Evolutionary conservation across 495 filamentous ascomycete genomes (phyloP).

Genomic region (Acidiella bohemica): DNA sequence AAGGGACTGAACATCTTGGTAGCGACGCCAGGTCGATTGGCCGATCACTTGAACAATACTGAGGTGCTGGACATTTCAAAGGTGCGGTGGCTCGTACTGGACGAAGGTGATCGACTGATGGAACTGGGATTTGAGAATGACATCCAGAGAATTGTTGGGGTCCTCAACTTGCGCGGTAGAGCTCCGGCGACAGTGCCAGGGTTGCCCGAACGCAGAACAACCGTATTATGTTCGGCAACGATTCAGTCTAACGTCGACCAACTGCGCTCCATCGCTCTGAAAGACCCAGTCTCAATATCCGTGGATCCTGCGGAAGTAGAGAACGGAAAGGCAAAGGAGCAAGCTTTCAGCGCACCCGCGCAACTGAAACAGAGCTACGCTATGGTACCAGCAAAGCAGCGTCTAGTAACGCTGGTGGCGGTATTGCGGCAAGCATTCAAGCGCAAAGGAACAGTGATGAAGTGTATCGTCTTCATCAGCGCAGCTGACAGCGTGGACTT

Average conservation of each 20-base stretch:
- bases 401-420: constrained; percentile 73
- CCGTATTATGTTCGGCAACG: constrained; percentile 88
- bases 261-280: constrained; percentile 83
- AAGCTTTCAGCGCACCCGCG: constrained; percentile 70
- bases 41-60: constrained; percentile 84
- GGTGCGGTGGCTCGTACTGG: constrained; percentile 83
- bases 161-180: constrained; percentile 45
- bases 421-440: constrained; percentile 75
- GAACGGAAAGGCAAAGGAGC: constrained; percentile 32
- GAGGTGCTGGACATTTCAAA: constrained; percentile 75
- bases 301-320: constrained; percentile 43
- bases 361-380: constrained; percentile 86
- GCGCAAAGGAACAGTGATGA: constrained; percentile 76
- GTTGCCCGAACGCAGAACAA: constrained; percentile 65
- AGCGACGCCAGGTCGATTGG: constrained; percentile 80
- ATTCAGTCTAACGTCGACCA: constrained; percentile 93
- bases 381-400: constrained; percentile 74
- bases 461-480: constrained; percentile 89
- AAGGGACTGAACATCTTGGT: constrained; percentile 93
- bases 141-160: constrained; percentile 62
- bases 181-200: constrained; percentile 27
- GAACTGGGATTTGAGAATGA: constrained; percentile 94
- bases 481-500: constrained; percentile 96
- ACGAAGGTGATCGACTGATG: constrained; percentile 94
- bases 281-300: constrained; percentile 79